Conservation (phyloP, 129 eudicot genomes). For the Chrysanthemum seticuspe region DNA sequence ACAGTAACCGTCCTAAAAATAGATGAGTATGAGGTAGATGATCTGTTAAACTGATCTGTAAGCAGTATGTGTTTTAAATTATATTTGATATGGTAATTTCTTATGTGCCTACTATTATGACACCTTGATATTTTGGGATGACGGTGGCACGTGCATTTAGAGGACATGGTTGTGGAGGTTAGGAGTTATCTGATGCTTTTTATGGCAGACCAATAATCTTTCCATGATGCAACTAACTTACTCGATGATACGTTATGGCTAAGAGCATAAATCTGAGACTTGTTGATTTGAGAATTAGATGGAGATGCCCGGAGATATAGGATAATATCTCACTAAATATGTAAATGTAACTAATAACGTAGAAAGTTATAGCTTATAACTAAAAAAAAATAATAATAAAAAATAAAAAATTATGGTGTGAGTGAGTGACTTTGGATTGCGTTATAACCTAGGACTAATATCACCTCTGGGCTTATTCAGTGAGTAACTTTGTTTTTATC, state of each 20-base stretch:
- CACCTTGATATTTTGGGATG: background rate
- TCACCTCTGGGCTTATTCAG: too few relatives aligned
- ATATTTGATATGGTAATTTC: background rate
- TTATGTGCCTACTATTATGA: background rate
- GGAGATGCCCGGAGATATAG: constrained; percentile 8
- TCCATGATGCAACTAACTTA: background rate
- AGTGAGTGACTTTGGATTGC: too few relatives aligned
- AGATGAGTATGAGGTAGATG: background rate
- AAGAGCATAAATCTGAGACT: background rate
- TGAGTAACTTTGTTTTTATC: background rate
- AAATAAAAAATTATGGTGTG: too few relatives aligned
- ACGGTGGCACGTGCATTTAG: background rate
- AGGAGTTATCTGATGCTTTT: background rate
- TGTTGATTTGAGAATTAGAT: background rate
- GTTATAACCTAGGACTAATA: too few relatives aligned
- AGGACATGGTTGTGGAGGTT: background rate
- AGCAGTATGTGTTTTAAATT: background rate
- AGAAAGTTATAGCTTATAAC: background rate
- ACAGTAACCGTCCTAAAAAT: too few relatives aligned
- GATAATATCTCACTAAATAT: background rate
- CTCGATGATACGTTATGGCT: background rate
- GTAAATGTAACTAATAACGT: background rate
- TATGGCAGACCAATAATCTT: constrained; percentile 2
- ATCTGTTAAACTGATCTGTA: background rate
- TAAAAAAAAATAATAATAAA: too few relatives aligned